A percentile compares a stretch with the other conserved stretches of the same genome.
Conservation (phyloP, 306 rosid species). For the Albizia julibrissin region DNA sequence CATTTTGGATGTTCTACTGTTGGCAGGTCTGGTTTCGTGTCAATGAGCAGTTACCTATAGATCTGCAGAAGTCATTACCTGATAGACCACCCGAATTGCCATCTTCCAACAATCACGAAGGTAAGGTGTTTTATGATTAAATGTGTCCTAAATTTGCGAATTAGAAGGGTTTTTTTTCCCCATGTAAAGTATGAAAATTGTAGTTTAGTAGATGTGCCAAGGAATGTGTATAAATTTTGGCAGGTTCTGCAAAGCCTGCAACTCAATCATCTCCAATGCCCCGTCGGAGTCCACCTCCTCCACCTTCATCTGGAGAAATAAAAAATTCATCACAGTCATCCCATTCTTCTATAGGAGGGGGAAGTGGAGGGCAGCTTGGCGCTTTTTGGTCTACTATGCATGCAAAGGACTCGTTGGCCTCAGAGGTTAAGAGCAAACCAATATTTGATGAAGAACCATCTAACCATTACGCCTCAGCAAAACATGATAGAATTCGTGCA, state of each 20-base stretch:
- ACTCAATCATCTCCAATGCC: constrained; percentile 65
- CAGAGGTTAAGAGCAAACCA: constrained; percentile 53
- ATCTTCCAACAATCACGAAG: constrained; percentile 60
- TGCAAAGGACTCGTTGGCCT: constrained; percentile 51
- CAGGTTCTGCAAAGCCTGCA: constrained; percentile 60
- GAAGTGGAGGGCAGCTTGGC: constrained; percentile 71
- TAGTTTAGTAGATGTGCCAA: background rate
- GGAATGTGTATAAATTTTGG: constrained; percentile 31
- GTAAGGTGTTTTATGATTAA: constrained; percentile 34
- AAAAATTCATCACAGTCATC: constrained; percentile 63
- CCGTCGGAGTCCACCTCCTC: constrained; percentile 78
- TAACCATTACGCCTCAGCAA: constrained; percentile 41
- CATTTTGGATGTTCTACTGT: constrained; percentile 34
- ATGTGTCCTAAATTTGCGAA: constrained; percentile 24
- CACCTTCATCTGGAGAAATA: constrained; percentile 64
- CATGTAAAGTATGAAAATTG: constrained; percentile 1
- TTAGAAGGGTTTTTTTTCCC: background rate
- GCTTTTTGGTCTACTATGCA: constrained; percentile 93
- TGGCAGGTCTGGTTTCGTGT: constrained; percentile 97
- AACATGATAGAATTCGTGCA: constrained; percentile 47
- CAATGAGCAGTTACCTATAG: constrained; percentile 79
- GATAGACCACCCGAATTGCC: constrained; percentile 72
- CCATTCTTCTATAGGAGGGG: constrained; percentile 54
- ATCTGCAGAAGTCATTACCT: constrained; percentile 84
- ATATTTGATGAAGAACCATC: constrained; percentile 73